These are phyloP conservation scores for Anthoceros angustus DNA, from an alignment of 225 moss, liverwort and hornwort genomes.

Conservation along the genomic window DNA sequence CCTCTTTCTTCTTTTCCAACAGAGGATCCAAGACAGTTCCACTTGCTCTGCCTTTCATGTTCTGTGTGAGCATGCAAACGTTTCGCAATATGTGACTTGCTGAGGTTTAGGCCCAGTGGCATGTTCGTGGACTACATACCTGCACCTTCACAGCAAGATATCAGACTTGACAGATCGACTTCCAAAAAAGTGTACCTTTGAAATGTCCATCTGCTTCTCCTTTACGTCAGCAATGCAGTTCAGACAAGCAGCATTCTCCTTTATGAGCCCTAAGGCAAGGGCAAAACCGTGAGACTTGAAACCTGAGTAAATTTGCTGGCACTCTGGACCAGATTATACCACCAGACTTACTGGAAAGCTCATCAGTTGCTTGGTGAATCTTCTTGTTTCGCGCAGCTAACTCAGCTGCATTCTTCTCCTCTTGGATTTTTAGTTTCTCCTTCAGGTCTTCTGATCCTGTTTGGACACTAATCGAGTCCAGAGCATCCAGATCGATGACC, in stretches of 20 bases:
- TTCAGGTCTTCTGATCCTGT: conserved; percentile 30
- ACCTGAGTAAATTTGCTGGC: neutral
- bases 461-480: conserved; percentile 30
- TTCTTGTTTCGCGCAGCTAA: conserved; percentile 19
- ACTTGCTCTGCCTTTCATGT: conserved; percentile 61
- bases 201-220: conserved; percentile 24
- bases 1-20: conserved; percentile 60
- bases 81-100: neutral
- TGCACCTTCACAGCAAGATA: neutral
- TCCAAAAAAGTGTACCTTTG: conserved; percentile 7
- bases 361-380: conserved; percentile 24
- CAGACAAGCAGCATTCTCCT: conserved; percentile 63
- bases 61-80: conserved; percentile 21
- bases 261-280: conserved; percentile 37
- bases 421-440: conserved; percentile 26
- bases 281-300: neutral
- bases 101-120: neutral
- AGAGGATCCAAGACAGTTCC: conserved; percentile 54
- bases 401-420: conserved; percentile 15
- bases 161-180: neutral
- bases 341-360: conserved; percentile 21
- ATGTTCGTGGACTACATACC: neutral
- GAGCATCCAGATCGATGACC: conserved; percentile 29
- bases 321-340: neutral
- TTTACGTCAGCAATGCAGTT: conserved; percentile 67